phyloP scores from a whole-genome alignment of 2,329 filamentous ascomycete genomes.

The Aspergillus latus region DNA sequence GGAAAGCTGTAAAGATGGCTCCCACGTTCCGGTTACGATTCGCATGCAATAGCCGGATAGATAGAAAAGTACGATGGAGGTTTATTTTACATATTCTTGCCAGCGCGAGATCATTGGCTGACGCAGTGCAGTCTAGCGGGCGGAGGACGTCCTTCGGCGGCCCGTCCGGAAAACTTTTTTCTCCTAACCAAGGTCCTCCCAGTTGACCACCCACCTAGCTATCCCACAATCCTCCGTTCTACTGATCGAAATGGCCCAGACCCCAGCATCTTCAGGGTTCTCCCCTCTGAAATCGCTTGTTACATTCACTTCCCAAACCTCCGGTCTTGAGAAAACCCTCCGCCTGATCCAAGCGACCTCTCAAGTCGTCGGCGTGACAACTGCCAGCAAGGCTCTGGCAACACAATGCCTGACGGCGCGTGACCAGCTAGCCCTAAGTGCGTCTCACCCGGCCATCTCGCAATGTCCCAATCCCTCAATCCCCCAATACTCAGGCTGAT shows the following conservation, averaged over 20 bases:
- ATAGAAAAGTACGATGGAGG: too few relatives aligned
- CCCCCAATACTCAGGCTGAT: too few relatives aligned
- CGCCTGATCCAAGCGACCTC: constrained; percentile 41
- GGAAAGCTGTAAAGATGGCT: too few relatives aligned
- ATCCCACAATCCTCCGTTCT: background rate
- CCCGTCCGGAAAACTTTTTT: background rate
- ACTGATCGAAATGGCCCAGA: background rate
- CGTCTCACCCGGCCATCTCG: constrained; percentile 11
- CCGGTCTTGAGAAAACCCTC: constrained; percentile 41
- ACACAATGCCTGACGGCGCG: constrained; percentile 40
- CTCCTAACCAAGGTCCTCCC: too few relatives aligned
- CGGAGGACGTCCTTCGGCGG: too few relatives aligned
- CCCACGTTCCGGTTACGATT: too few relatives aligned
- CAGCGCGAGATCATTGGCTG: too few relatives aligned
- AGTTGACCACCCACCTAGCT: background rate
- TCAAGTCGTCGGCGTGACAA: constrained; percentile 33
- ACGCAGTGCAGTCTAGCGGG: too few relatives aligned
- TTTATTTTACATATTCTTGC: too few relatives aligned
- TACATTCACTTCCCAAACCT: constrained; percentile 33
- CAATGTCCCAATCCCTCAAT: too few relatives aligned
- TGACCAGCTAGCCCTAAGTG: constrained; percentile 46
- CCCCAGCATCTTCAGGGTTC: background rate
- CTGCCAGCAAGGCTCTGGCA: constrained; percentile 27
- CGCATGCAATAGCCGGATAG: too few relatives aligned
- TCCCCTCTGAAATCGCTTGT: constrained; percentile 26